Percentiles rank a stretch among this genome's conserved stretches.
Evolutionary conservation across 2,329 filamentous ascomycete species (phyloP).

Genomic region (Colletotrichum paranaense): DNA sequence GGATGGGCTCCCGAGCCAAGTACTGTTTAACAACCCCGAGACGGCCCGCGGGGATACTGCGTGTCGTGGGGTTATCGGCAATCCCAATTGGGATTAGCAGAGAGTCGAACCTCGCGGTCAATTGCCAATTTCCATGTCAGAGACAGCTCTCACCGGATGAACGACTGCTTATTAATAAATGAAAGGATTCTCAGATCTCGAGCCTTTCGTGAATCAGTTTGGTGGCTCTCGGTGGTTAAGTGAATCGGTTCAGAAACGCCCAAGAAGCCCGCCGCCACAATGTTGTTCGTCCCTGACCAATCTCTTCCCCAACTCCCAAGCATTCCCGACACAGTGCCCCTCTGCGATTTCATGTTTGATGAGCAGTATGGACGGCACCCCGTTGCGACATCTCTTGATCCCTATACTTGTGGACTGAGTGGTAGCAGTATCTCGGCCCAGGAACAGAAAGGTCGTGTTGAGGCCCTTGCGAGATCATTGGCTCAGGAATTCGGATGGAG

Average conservation of each 20-base stretch:
- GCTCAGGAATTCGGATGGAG: constrained; percentile 71
- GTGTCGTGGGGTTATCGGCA: neutral
- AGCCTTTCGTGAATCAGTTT: too few species aligned
- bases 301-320: neutral
- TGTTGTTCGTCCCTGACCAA: neutral
- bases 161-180: neutral
- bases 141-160: neutral
- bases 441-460: constrained; percentile 75
- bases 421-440: constrained; percentile 66
- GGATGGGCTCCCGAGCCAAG: neutral
- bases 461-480: constrained; percentile 66
- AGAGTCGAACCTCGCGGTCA: neutral
- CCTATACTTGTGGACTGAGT: constrained; percentile 72
- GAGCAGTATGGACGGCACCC: constrained; percentile 73
- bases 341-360: constrained; percentile 77
- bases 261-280: neutral
- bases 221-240: neutral
- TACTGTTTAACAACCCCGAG: neutral
- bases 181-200: neutral
- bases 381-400: constrained; percentile 67
- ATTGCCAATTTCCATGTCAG: too few species aligned
- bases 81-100: neutral
- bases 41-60: neutral
- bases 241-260: neutral
- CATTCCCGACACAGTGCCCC: constrained; percentile 72